Percentiles rank a stretch among this genome's conserved stretches.
phyloP scores from a whole-genome alignment of 2,329 filamentous ascomycete species.

The Fulvia fulva region DNA sequence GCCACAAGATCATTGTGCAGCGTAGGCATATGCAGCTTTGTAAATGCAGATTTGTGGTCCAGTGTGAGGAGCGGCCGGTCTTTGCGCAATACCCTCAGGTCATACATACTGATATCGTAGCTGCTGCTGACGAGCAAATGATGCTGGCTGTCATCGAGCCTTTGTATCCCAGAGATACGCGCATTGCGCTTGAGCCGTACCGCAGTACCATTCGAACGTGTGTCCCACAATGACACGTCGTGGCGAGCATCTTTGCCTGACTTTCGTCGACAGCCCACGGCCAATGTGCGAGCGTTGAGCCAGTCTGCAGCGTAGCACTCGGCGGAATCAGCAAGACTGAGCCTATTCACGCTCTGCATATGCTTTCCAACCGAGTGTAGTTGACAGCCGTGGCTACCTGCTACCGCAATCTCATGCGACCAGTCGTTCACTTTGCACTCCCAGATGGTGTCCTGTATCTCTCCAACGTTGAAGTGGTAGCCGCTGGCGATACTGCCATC shows the following conservation, averaged over 20 bases:
- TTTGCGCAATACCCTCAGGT: conserved; percentile 13
- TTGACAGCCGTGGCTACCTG: not conserved
- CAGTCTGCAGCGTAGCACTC: conserved; percentile 6
- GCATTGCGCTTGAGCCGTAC: conserved; percentile 6
- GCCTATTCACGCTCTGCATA: conserved; percentile 1
- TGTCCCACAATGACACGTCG: conserved; percentile 16
- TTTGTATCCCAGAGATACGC: conserved; percentile 11
- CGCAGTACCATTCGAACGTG: conserved; percentile 7
- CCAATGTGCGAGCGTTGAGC: conserved; percentile 10
- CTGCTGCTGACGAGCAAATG: conserved; percentile 18
- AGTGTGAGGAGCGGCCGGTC: conserved; percentile 12
- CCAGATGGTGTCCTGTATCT: conserved; percentile 4
- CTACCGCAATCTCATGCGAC: not conserved
- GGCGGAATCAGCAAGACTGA: not conserved
- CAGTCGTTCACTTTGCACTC: conserved; percentile 7
- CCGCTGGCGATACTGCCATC: not conserved
- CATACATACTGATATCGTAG: conserved; percentile 18
- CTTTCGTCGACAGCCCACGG: conserved; percentile 5
- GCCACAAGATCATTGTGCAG: conserved; percentile 16
- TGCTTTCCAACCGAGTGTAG: not conserved
- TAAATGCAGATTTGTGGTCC: conserved; percentile 6
- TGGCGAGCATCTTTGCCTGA: conserved; percentile 2
- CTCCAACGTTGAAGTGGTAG: not conserved
- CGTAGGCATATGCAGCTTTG: conserved; percentile 1
- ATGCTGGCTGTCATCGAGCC: conserved; percentile 4